phyloP scores from a whole-genome alignment of 2,329 filamentous ascomycete species.

The Chaetomiaceae sp. region DNA sequence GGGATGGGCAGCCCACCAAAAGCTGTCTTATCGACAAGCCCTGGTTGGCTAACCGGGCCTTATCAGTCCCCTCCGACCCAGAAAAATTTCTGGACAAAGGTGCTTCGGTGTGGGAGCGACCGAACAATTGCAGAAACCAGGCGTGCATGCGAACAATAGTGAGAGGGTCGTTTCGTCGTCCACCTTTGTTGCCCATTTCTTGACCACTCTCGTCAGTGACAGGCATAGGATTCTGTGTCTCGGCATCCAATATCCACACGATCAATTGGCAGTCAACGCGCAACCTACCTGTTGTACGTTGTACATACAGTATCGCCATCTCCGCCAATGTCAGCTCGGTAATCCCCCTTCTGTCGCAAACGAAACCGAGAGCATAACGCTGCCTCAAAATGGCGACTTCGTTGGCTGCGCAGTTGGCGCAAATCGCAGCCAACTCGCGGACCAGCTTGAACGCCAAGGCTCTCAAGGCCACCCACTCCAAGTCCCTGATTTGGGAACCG shows the following conservation, averaged over 20 bases:
- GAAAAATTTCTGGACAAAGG: slow-evolving; percentile 22
- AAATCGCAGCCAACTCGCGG: slow-evolving; percentile 85
- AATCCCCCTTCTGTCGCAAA: slow-evolving; percentile 3
- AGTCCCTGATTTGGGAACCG: slow-evolving; percentile 90
- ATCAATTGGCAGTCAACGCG: background rate
- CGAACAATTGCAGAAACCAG: background rate
- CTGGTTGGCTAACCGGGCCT: slow-evolving; percentile 12
- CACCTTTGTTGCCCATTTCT: too few species aligned
- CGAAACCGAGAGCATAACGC: background rate
- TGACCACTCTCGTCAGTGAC: background rate
- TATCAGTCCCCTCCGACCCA: slow-evolving; percentile 19
- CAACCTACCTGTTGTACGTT: too few species aligned
- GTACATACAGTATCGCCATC: too few species aligned
- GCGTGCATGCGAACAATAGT: too few species aligned
- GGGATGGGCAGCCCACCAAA: slow-evolving; percentile 16
- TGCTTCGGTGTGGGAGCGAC: slow-evolving; percentile 6
- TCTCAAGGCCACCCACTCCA: slow-evolving; percentile 85
- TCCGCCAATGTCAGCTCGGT: slow-evolving; percentile 3
- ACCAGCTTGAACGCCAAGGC: slow-evolving; percentile 89
- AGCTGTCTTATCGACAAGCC: slow-evolving; percentile 12
- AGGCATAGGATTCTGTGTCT: background rate
- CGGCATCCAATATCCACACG: background rate
- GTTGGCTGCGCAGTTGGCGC: slow-evolving; percentile 88
- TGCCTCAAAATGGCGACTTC: slow-evolving; percentile 44
- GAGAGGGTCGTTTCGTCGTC: too few species aligned